Evolutionary conservation across 1,139 yeast species (phyloP), one percentile per base, ranked within the genome.

Genomic region (Pichia terricola): DNA sequence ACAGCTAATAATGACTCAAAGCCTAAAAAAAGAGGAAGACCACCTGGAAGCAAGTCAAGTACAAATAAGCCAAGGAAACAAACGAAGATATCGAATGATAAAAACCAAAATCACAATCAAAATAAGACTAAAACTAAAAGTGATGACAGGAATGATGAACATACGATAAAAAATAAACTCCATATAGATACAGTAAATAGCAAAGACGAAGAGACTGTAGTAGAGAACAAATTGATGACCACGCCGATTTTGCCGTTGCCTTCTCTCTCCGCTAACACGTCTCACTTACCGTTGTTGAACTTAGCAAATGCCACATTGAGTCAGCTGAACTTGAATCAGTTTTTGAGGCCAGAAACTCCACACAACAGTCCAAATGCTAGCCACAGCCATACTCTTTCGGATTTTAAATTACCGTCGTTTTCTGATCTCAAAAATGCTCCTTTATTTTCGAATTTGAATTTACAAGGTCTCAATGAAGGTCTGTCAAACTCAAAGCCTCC

Each of bases 261-360:
- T 11, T 41, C 45, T 11, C 10, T 36, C 16, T 40, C 45, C 2
- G 22, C 33, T 8, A 34, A 28, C 9, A 33, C 16, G 10, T 27
- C 42, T 4, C 44, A 44, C 31, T 22, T 41, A 25, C 45, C 47
- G 11, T 38, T 47, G n/a, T 34, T 47, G 4, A 47, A 45, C 34
- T 30, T 47, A 22, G 50, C 50, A 5, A 47, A 45, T 40, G 43
- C 40, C 3, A 44, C 50, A 9, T 30, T 47, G 25, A 46, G 44
- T 35, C 36, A n/a, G 28, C 16, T 41, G 30, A 39, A 43, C 16
- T 26, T 43, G 9, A 34, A 36, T 10, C 41, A 42, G 27, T 22
- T 43, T 5, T 33, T 35, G 30, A 33, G 9, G 10, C 37, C 4
- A 4, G 9, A 26, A 5, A 22, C 4, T 8, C 38, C 32, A 10